Evolutionary conservation across 1,139 yeast genomes (phyloP), one percentile per base, ranked within the genome.

Genomic region (Keqinozyma sinolaborantium): DNA sequence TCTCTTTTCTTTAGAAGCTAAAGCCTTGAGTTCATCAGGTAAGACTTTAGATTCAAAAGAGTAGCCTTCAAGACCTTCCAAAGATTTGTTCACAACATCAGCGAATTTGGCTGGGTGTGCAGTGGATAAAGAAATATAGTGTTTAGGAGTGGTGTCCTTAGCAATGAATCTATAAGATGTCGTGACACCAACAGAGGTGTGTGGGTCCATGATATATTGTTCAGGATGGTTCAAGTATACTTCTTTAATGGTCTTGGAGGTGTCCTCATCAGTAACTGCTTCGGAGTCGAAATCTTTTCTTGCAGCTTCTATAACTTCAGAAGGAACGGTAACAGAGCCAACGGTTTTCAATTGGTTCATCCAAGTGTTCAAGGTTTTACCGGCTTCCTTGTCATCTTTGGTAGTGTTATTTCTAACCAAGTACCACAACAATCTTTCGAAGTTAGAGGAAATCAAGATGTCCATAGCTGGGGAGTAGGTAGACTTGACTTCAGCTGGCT

Each of bases 51-150:
- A 70, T 47, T 87, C 96, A 51, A 92, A 92, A 4, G 88, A 78
- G 62, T 90, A 94, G 15, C 79, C 87, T 15, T 72, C 75, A 40
- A 78, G 69, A 2, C 72, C 71, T 30, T 62, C 56, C 46, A 92
- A 74, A 2, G 97, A 88, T 48, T 75, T 67, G 57, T 88, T 83
- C 13, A 92, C 98, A 32, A 95, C 98, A 42, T 88, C 97, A 16
- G 96, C 86, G 54, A 92, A 92, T 63, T 92, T 92, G 39, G 98
- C 98, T 26, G 98, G 98, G 56, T 92, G 98, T 5, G 98, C 98
- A 28, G 98, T 92, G 2, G 97, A 84, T 39, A 92, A 76, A 4
- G 96, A 85, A 31, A 92, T 73, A 56, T 86, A 86, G 25, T 40
- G 35, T 33, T 67, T 60, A 28, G 70, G 56, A 18, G 64, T 53